A percentile compares a stretch with the other conserved stretches of the same genome.
Conservation (phyloP, 305 asterid genomes). For the Fraxinus baroniana region DNA sequence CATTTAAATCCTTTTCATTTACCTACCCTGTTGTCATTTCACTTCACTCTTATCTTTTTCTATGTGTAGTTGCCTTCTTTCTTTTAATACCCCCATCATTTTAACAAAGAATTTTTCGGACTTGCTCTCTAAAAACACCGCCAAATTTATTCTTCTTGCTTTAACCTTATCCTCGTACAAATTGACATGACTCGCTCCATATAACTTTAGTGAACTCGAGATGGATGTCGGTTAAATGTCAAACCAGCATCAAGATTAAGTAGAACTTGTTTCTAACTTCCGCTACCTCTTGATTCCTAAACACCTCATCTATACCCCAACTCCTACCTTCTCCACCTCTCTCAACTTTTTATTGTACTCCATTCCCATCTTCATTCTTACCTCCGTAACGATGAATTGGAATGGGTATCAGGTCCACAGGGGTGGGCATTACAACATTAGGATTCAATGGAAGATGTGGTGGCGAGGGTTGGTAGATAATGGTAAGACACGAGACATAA, state of each 20-base stretch:
- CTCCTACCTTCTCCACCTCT: neutral
- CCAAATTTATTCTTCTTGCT: neutral
- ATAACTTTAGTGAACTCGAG: neutral
- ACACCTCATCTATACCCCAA: neutral
- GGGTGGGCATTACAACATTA: neutral
- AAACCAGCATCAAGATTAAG: neutral
- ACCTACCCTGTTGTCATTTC: neutral
- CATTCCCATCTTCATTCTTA: neutral
- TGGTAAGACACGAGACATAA: neutral
- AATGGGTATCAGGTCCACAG: neutral
- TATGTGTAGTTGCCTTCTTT: neutral
- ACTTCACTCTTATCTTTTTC: neutral
- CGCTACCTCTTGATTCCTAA: neutral
- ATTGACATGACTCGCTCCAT: neutral
- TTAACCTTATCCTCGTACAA: neutral
- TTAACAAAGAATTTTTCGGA: neutral
- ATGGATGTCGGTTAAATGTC: neutral
- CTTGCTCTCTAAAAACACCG: neutral
- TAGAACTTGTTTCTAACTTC: neutral
- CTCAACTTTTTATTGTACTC: neutral
- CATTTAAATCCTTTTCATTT: neutral
- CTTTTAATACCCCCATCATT: neutral
- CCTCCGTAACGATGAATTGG: neutral
- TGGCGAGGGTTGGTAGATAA: neutral
- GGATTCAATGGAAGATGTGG: neutral